Base-by-base conservation (phyloP, 768 basidiomycete genomes). In the Serendipita indica region DNA sequence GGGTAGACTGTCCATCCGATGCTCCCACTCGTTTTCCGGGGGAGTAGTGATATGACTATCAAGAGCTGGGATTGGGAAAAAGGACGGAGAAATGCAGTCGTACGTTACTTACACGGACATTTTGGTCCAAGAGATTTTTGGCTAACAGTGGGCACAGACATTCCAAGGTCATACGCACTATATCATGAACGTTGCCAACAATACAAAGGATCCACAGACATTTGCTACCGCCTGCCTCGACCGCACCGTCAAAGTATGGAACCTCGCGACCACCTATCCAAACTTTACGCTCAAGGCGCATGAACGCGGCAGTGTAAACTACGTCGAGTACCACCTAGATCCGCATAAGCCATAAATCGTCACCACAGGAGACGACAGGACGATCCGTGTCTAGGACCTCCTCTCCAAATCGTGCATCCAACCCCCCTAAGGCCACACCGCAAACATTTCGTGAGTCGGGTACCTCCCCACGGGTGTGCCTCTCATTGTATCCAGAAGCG, bases 61-160 rank as follows among this genome's bases (percentile, higher is more conserved):
- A 96, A 94, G 72, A 90, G 91, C 60, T 99, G 96, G 96, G 91
- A 99, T 69, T 98, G 96, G 96, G 96, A 99, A 63, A 94, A 98
- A 74, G 83, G 84, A 57, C 98, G 96, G 96, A 86, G 92, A 69
- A 49, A 59, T 7, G 54, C 28, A 14, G 39, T 20, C 18, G 7
- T 57, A 20, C 3, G 25, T 52, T 49, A 14, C 22, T 6, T 33
- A 1, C 35, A 3, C 25, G 18, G 2, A 33, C 14, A 39, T 16
- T 3, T 25, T 45, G n/a, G n/a, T n/a, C n/a, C n/a, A 4, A 6
- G 20, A 57, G 13, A 33, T 16, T 39, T 14, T 3, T 28, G 52
- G 33, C 58, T 63, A 34, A 58, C n/a, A 41, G 43, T 41, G 35
- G 41, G 41, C 45, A 33, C 57, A 96, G 93, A 76, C 83, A 25